Evolutionary conservation across 108 stramenopile species (phyloP), one percentile per base, ranked within the genome.

Genomic region (Cylindrotheca fusiformis): DNA sequence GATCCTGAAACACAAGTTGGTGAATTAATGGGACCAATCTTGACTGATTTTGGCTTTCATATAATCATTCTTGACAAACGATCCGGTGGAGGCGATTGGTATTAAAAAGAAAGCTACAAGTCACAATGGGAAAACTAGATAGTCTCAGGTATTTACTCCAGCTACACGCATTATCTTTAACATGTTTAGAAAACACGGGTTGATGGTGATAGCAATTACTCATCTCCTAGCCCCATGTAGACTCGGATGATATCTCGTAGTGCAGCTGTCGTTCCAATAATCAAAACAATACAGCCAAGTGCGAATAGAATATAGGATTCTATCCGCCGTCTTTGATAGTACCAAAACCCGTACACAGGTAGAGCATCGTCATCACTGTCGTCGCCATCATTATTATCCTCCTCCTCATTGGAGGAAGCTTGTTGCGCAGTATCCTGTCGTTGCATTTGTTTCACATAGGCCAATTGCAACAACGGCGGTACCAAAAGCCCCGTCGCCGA

Each of bases 11-110:
- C 85, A 0, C 61, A 55, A 14, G 57, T 83, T 24, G 83, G 80
- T 4, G 62, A 80, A 63, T 26, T 88, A 2, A 51, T 83, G 46
- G 91, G 81, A 29, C 84, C 84, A 18, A 75, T 85, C 2, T 45
- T 74, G 52, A 85, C 84, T 6, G 24, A 83, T 28, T 90, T 90
- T 67, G 89, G 89, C 4, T 80, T 81, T 55, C 89, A 90, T 81
- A 52, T 90, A 18, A 81, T 90, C 23, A 82, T 90, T 31, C 80
- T 90, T 17, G 89, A 87, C 50, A 90, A 90, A 47, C 74, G 89
- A 12, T 74, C 86, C 33, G 89, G 89, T 47, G 89, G 69, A 23
- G 69, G 69, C 8, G 69, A 71, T 32, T 71, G 60, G 69, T 71
- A 63, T 24, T 71, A 63, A 25, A 29, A 59, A 4, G n/a, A n/a